Conservation (phyloP, 495 filamentous ascomycete species). For the Podospora anserina region DNA sequence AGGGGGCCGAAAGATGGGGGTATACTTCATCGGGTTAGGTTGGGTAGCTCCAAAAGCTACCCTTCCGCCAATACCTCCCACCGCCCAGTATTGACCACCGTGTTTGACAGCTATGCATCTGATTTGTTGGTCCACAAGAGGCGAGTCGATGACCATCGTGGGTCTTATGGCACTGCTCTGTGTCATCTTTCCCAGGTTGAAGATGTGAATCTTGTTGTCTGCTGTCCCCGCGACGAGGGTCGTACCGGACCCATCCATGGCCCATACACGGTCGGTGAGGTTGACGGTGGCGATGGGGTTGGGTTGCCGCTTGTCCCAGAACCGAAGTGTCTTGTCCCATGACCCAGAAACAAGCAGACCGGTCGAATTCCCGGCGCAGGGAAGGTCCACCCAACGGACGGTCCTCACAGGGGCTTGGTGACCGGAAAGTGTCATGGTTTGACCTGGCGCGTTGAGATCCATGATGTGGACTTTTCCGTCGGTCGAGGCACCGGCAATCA, state of each 20-base stretch:
- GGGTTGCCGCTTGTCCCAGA: slow-evolving; percentile 71
- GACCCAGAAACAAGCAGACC: slow-evolving; percentile 71
- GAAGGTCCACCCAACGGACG: slow-evolving; percentile 65
- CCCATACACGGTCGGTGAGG: slow-evolving; percentile 79
- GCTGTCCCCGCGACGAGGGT: slow-evolving; percentile 81
- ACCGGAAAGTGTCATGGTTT: slow-evolving; percentile 61
- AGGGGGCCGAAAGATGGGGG: slow-evolving; percentile 11
- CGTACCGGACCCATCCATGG: slow-evolving; percentile 76
- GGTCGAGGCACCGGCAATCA: slow-evolving; percentile 70
- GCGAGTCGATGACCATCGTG: slow-evolving; percentile 79
- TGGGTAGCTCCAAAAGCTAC: slow-evolving; percentile 88
- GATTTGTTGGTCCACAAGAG: slow-evolving; percentile 79
- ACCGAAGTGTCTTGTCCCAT: slow-evolving; percentile 89
- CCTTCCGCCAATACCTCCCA: slow-evolving; percentile 85
- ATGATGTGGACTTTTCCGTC: slow-evolving; percentile 75
- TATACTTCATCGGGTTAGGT: slow-evolving; percentile 73
- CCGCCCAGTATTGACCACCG: slow-evolving; percentile 78
- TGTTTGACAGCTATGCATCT: slow-evolving; percentile 79
- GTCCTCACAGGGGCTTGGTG: slow-evolving; percentile 71
- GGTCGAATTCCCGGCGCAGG: slow-evolving; percentile 47
- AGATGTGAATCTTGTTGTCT: slow-evolving; percentile 82
- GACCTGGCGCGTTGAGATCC: slow-evolving; percentile 56
- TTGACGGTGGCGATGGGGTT: slow-evolving; percentile 60
- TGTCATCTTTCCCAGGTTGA: slow-evolving; percentile 57
- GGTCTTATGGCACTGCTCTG: slow-evolving; percentile 62